A percentile compares a stretch with the other conserved stretches of the same genome.
Conservation (phyloP, 2,329 filamentous ascomycete genomes). For the Colletotrichum sp. region DNA sequence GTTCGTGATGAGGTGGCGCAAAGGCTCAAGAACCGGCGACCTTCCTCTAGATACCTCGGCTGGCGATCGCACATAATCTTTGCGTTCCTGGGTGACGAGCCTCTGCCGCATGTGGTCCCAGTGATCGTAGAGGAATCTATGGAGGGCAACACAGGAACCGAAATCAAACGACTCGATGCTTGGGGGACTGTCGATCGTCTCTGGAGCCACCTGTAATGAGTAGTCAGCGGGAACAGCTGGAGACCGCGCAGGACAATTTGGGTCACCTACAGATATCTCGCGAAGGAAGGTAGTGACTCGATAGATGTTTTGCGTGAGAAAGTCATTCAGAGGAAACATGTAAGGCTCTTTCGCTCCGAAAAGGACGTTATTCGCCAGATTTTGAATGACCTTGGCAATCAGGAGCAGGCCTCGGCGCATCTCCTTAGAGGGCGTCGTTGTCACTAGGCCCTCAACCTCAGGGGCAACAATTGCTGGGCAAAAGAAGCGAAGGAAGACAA, state of each 20-base stretch:
- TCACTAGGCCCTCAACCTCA: conserved; percentile 70
- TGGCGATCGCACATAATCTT: conserved; percentile 60
- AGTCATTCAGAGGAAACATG: conserved; percentile 74
- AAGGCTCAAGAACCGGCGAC: conserved; percentile 63
- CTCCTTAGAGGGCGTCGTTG: conserved; percentile 66
- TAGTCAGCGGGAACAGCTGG: neutral
- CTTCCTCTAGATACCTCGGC: conserved; percentile 56
- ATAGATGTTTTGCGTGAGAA: conserved; percentile 72
- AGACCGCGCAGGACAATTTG: conserved; percentile 16
- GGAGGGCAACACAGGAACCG: conserved; percentile 72
- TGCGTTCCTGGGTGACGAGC: conserved; percentile 63
- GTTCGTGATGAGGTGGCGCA: conserved; percentile 67
- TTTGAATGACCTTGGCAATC: conserved; percentile 75
- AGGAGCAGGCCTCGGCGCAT: conserved; percentile 71
- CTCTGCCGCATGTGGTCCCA: conserved; percentile 74
- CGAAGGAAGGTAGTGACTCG: conserved; percentile 69
- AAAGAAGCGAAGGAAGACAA: conserved; percentile 75
- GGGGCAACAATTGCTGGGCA: conserved; percentile 75
- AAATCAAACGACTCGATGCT: conserved; percentile 67
- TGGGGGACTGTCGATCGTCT: conserved; percentile 43
- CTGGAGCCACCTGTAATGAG: conserved; percentile 47
- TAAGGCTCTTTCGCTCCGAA: conserved; percentile 76
- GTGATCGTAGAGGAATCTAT: conserved; percentile 73
- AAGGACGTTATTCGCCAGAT: conserved; percentile 73
- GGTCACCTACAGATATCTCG: conserved; percentile 64